phyloP scores from a whole-genome alignment of 2,329 filamentous ascomycete genomes.

The Pseudocercospora vitis region DNA sequence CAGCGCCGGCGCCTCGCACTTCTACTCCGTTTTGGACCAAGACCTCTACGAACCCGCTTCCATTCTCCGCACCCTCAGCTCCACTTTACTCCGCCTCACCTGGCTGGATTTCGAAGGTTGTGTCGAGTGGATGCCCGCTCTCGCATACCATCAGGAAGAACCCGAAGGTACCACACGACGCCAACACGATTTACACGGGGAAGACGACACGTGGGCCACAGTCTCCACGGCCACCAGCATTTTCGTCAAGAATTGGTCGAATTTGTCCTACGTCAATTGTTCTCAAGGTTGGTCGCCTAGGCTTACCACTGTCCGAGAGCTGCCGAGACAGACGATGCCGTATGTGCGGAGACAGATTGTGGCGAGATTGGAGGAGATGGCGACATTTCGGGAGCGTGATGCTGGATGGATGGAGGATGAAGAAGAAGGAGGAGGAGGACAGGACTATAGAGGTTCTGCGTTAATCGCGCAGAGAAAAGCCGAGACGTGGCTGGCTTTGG shows the following conservation, averaged over 20 bases:
- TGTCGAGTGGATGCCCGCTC: constrained; percentile 54
- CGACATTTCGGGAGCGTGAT: too few species aligned
- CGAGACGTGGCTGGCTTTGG: constrained; percentile 42
- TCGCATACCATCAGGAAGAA: constrained; percentile 35
- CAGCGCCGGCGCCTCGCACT: constrained; percentile 52
- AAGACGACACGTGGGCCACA: neutral
- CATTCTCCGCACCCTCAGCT: constrained; percentile 57
- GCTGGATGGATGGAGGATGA: too few species aligned
- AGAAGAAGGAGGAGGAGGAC: constrained; percentile 1
- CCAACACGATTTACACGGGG: neutral
- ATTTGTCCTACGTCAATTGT: constrained; percentile 44
- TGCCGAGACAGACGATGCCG: constrained; percentile 34
- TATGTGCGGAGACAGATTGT: constrained; percentile 10
- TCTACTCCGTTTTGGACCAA: constrained; percentile 55
- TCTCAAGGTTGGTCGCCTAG: constrained; percentile 48
- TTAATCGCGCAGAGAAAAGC: constrained; percentile 11
- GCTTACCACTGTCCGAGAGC: constrained; percentile 23
- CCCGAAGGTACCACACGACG: neutral
- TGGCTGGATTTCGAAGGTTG: constrained; percentile 66
- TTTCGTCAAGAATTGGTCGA: constrained; percentile 47
- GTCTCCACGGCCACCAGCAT: constrained; percentile 32
- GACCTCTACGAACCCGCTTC: constrained; percentile 58
- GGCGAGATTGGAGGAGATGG: constrained; percentile 8
- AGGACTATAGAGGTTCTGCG: too few species aligned
- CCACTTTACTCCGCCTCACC: constrained; percentile 57